These are phyloP conservation scores for Caloboletus firmus DNA, from an alignment of 1,284 basidiomycete genomes.

Conservation along the genomic window DNA sequence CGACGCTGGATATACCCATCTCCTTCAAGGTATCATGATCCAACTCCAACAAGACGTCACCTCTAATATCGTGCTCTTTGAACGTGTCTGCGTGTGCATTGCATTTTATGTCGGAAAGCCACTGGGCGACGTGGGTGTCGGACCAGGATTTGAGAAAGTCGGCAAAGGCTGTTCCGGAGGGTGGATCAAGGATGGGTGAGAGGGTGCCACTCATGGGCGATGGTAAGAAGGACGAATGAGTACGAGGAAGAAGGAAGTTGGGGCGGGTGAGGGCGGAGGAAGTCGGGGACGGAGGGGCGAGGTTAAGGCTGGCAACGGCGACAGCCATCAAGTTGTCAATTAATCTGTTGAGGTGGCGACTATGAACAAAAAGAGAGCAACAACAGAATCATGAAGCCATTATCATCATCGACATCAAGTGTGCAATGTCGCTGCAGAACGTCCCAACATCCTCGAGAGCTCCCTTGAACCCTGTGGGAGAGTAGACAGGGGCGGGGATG, in stretches of 20 bases:
- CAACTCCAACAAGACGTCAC: constrained; percentile 85
- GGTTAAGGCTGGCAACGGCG: neutral
- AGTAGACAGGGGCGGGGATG: too few species aligned
- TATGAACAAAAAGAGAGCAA: too few species aligned
- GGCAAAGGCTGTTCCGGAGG: constrained; percentile 53
- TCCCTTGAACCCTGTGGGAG: too few species aligned
- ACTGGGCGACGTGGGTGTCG: constrained; percentile 67
- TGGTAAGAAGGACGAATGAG: neutral
- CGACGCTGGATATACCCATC: constrained; percentile 85
- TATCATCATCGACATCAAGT: too few species aligned
- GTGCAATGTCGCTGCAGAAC: too few species aligned
- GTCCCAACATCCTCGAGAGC: too few species aligned
- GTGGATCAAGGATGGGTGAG: constrained; percentile 48
- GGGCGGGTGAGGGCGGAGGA: constrained; percentile 27
- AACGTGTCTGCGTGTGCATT: constrained; percentile 70
- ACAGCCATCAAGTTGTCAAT: too few species aligned
- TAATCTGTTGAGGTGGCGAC: too few species aligned
- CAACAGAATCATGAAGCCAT: too few species aligned
- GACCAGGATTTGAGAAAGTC: constrained; percentile 70
- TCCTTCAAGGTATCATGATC: constrained; percentile 85
- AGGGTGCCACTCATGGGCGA: constrained; percentile 35
- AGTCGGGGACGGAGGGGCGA: neutral
- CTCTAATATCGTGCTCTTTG: constrained; percentile 82
- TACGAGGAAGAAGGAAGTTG: constrained; percentile 38
- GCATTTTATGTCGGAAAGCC: constrained; percentile 75